Percentiles rank a stretch among this genome's conserved stretches.
Evolutionary conservation across 305 asterid species (phyloP).

Genomic region (Solanum hybrid): DNA sequence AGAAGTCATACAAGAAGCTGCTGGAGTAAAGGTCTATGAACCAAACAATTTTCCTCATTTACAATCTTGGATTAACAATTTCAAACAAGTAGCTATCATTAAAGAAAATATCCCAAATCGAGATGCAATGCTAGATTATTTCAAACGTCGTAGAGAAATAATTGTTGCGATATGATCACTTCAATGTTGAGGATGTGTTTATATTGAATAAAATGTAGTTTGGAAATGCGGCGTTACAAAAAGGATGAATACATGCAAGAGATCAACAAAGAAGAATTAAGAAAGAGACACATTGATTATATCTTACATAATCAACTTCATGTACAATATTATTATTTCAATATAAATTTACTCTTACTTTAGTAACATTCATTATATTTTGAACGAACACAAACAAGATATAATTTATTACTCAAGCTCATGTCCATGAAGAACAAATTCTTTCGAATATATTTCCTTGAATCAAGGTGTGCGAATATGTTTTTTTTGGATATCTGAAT

Average conservation of each 20-base stretch:
- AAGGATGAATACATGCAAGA: not conserved
- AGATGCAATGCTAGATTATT: slow-evolving; percentile 1
- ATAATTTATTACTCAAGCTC: not conserved
- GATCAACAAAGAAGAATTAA: not conserved
- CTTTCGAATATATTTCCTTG: not conserved
- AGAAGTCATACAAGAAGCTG: slow-evolving; percentile 16
- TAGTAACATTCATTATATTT: not conserved
- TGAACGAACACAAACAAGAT: not conserved
- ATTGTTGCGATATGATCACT: not conserved
- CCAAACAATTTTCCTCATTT: slow-evolving; percentile 6
- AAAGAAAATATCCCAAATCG: slow-evolving; percentile 11
- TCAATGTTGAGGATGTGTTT: not conserved
- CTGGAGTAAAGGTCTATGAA: slow-evolving; percentile 9
- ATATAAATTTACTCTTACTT: not conserved
- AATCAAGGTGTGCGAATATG: not conserved
- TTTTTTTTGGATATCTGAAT: not conserved
- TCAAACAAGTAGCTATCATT: slow-evolving; percentile 9
- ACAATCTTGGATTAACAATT: slow-evolving; percentile 13
- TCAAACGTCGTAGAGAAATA: not conserved
- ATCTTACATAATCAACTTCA: not conserved
- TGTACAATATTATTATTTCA: not conserved
- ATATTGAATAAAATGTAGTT: not conserved
- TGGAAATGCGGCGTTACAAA: not conserved
- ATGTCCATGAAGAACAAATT: not conserved
- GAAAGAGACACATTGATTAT: not conserved